A percentile compares a stretch with the other conserved stretches of the same genome.
Conservation (phyloP, 2,329 filamentous ascomycete species). For the Fusarium ambrosium region DNA sequence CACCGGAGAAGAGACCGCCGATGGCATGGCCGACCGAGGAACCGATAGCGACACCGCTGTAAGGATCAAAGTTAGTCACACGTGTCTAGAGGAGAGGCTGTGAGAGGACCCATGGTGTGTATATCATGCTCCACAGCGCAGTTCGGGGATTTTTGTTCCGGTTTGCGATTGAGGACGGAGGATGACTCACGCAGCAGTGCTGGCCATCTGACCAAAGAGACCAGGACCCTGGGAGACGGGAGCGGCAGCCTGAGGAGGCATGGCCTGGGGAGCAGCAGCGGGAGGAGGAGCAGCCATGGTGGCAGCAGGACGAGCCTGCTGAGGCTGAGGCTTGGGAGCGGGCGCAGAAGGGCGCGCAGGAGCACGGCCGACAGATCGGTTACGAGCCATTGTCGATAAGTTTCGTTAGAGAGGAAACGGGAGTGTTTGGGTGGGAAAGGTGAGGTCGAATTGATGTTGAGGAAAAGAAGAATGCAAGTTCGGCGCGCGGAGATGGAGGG, state of each 20-base stretch:
- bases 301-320: constrained; percentile 78
- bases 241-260: constrained; percentile 50
- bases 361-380: constrained; percentile 76
- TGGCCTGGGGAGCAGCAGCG: constrained; percentile 51
- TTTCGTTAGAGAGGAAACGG: constrained; percentile 50
- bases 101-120: constrained; percentile 8
- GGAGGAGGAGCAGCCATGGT: constrained; percentile 73
- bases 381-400: constrained; percentile 75
- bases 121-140: constrained; percentile 20
- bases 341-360: constrained; percentile 75
- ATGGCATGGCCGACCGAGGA: constrained; percentile 96
- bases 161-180: not conserved
- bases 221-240: constrained; percentile 78
- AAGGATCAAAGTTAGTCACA: constrained; percentile 33
- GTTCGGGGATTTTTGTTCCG: not conserved
- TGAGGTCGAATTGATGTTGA: constrained; percentile 27
- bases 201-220: constrained; percentile 96
- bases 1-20: constrained; percentile 87
- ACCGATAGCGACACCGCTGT: constrained; percentile 94
- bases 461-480: constrained; percentile 17
- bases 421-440: not conserved
- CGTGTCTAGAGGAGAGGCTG: constrained; percentile 18
- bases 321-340: constrained; percentile 67
- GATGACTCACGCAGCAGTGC: constrained; percentile 91
- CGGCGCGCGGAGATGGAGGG: constrained; percentile 37